A percentile compares a stretch with the other conserved stretches of the same genome.
phyloP scores from a whole-genome alignment of 441 rosid species.

The Pelargonium australe region DNA sequence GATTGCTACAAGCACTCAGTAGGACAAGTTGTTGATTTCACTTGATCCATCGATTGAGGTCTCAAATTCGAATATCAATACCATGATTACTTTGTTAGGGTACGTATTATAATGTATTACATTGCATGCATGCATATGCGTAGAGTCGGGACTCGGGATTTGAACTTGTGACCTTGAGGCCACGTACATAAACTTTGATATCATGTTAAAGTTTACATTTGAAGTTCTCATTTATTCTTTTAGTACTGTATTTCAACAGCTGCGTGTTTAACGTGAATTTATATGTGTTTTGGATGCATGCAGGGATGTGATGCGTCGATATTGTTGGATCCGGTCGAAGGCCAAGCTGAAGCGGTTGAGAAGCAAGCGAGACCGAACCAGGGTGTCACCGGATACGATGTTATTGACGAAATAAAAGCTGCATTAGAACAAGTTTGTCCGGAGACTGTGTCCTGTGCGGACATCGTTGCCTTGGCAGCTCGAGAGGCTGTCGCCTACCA shows the following conservation, averaged over 20 bases:
- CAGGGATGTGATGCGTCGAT: slow-evolving; percentile 41
- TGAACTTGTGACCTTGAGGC: no score
- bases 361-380: slow-evolving; percentile 31
- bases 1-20: no score
- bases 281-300: neutral
- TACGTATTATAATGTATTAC: no score
- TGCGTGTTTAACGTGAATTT: no score
- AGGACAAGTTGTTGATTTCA: no score
- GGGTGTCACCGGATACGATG: slow-evolving; percentile 27
- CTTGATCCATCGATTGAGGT: no score
- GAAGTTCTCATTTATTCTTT: neutral
- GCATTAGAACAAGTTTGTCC: slow-evolving; percentile 26
- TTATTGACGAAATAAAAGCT: slow-evolving; percentile 33
- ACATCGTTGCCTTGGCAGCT: slow-evolving; percentile 28
- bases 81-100: no score
- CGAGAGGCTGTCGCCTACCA: slow-evolving; percentile 29
- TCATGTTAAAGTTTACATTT: slow-evolving; percentile 17
- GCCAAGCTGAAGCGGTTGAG: slow-evolving; percentile 17
- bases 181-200: neutral
- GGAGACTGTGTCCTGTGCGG: slow-evolving; percentile 31
- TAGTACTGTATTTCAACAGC: neutral
- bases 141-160: no score
- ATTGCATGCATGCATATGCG: no score
- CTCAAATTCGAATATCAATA: no score
- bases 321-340: slow-evolving; percentile 19